Percentiles rank a stretch among this genome's conserved stretches.
These are phyloP conservation scores for Peltaster fructicola DNA, from an alignment of 2,329 filamentous ascomycete genomes.

Conservation along the genomic window DNA sequence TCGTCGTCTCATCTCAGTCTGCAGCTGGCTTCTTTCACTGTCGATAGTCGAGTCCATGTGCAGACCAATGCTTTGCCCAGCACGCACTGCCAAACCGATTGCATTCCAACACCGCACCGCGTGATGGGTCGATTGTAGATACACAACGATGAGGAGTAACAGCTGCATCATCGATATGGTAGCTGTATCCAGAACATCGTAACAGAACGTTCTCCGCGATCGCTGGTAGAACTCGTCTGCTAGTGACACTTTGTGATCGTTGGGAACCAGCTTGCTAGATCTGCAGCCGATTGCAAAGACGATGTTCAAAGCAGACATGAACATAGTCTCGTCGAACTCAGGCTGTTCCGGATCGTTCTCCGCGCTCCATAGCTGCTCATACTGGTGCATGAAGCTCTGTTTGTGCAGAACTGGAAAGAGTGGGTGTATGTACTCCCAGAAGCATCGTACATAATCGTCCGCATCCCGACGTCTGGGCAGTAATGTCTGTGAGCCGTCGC, in stretches of 20 bases:
- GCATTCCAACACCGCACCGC: constrained; percentile 14
- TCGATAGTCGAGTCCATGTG: constrained; percentile 42
- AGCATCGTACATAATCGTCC: constrained; percentile 12
- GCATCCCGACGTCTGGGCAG: constrained; percentile 11
- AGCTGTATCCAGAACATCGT: constrained; percentile 12
- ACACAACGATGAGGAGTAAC: constrained; percentile 11
- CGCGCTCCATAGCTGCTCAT: constrained; percentile 9
- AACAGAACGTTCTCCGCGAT: constrained; percentile 11
- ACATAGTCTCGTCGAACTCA: constrained; percentile 11
- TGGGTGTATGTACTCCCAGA: constrained; percentile 13
- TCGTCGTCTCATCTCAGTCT: constrained; percentile 49
- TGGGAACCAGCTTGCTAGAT: constrained; percentile 10
- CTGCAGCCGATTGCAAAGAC: constrained; percentile 12
- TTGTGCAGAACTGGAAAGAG: constrained; percentile 13
- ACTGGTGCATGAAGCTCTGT: constrained; percentile 11
- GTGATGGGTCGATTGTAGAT: constrained; percentile 12
- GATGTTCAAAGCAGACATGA: constrained; percentile 11
- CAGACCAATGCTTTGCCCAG: constrained; percentile 50
- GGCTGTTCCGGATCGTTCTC: constrained; percentile 2
- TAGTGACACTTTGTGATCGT: constrained; percentile 9
- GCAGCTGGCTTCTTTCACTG: constrained; percentile 37
- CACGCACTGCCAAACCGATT: constrained; percentile 32
- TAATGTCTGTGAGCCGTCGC: constrained; percentile 3
- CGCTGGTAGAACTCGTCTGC: constrained; percentile 13
- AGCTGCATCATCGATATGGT: constrained; percentile 11